These are phyloP conservation scores for Metarhizium brunneum DNA, from an alignment of 2,329 filamentous ascomycete genomes.

Conservation along the genomic window DNA sequence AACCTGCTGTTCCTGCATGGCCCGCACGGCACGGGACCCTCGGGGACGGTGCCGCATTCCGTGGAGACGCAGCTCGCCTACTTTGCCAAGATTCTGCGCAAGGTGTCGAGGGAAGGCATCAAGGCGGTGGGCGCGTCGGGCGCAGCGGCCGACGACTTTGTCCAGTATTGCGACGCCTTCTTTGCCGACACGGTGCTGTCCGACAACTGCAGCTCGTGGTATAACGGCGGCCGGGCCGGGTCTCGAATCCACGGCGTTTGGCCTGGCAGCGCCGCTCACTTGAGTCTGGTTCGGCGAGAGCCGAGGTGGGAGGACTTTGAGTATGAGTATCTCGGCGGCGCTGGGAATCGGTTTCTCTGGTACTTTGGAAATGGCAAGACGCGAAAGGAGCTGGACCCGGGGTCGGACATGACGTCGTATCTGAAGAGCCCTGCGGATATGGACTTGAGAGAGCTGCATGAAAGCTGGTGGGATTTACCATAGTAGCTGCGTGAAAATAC, in stretches of 20 bases:
- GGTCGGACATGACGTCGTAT: constrained; percentile 55
- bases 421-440: constrained; percentile 44
- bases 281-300: constrained; percentile 46
- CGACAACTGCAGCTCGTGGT: constrained; percentile 62
- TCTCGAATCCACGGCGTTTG: constrained; percentile 58
- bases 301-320: constrained; percentile 48
- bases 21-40: too few relatives aligned
- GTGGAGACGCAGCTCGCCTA: too few relatives aligned
- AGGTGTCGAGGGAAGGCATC: constrained; percentile 57
- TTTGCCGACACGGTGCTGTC: constrained; percentile 45
- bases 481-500: not conserved
- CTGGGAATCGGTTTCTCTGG: constrained; percentile 46
- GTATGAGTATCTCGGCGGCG: constrained; percentile 33
- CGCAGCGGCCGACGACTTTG: constrained; percentile 54
- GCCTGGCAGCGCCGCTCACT: constrained; percentile 57
- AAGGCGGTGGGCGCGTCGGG: constrained; percentile 47
- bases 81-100: constrained; percentile 49
- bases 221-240: constrained; percentile 56
- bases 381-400: constrained; percentile 42
- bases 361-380: constrained; percentile 63
- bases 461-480: constrained; percentile 49
- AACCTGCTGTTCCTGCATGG: too few relatives aligned
- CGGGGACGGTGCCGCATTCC: too few relatives aligned
- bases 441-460: constrained; percentile 54
- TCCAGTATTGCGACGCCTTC: constrained; percentile 48